Conservation (phyloP, 2,329 filamentous ascomycete genomes). For the Hymenoscyphus albidus region DNA sequence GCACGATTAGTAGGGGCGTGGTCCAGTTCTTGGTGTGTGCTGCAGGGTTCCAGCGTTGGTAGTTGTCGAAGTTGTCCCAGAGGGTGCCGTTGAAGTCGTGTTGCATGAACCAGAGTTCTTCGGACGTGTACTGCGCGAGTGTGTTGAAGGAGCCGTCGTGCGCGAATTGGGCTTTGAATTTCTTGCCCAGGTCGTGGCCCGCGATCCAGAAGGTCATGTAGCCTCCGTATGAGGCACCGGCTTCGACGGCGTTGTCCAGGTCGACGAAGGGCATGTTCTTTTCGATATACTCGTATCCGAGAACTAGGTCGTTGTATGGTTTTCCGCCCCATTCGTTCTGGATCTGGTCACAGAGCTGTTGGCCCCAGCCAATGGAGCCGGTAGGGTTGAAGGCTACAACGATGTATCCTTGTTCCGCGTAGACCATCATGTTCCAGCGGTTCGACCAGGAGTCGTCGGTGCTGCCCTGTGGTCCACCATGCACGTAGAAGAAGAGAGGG, state of each 20-base stretch:
- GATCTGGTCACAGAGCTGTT: conserved; percentile 59
- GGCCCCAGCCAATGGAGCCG: conserved; percentile 75
- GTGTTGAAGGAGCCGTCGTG: conserved; percentile 25
- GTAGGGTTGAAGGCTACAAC: conserved; percentile 77
- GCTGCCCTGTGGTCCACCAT: conserved; percentile 75
- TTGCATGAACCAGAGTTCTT: conserved; percentile 64
- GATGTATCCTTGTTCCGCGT: conserved; percentile 81
- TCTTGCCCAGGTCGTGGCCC: conserved; percentile 72
- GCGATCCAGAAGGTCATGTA: conserved; percentile 89
- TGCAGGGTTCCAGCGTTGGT: conserved; percentile 66
- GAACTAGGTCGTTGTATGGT: conserved; percentile 76
- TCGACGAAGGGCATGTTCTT: conserved; percentile 63
- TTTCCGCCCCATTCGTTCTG: conserved; percentile 44
- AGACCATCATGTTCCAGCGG: conserved; percentile 79
- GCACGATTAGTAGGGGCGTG: conserved; percentile 83
- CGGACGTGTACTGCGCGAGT: conserved; percentile 51
- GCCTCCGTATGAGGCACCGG: conserved; percentile 69
- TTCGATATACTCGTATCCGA: conserved; percentile 69
- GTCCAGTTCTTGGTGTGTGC: conserved; percentile 64
- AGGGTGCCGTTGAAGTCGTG: conserved; percentile 61
- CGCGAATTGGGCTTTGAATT: conserved; percentile 68
- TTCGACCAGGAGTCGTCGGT: conserved; percentile 75
- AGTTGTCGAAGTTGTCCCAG: conserved; percentile 57
- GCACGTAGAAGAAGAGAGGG: conserved; percentile 42
- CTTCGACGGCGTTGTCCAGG: conserved; percentile 60